phyloP scores from a whole-genome alignment of 352 stramenopile genomes.

The Phytophthora syringae region DNA sequence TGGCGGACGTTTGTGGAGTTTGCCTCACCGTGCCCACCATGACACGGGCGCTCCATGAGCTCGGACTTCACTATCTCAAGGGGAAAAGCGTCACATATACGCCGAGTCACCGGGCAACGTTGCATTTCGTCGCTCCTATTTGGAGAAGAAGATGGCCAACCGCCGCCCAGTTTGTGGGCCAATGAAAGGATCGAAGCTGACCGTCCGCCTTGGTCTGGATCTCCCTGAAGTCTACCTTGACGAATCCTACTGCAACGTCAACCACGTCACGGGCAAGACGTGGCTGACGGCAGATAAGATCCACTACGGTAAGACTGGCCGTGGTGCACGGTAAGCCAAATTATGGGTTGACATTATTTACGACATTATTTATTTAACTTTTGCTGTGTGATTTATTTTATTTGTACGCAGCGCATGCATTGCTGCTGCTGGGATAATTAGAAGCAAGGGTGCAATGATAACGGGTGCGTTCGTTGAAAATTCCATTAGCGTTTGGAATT shows the following conservation, averaged over 20 bases:
- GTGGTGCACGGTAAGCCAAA: background rate
- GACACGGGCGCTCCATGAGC: background rate
- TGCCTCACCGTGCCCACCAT: background rate
- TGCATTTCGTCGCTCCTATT: background rate
- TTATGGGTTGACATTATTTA: background rate
- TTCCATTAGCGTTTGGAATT: conserved; percentile 7
- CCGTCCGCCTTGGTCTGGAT: background rate
- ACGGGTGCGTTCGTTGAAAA: conserved; percentile 1
- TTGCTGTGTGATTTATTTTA: background rate
- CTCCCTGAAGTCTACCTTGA: conserved; percentile 25
- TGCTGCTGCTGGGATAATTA: conserved; percentile 6
- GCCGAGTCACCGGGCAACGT: background rate
- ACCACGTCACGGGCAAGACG: conserved; percentile 24
- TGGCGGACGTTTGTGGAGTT: background rate
- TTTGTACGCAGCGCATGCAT: conserved; percentile 3
- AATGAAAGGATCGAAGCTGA: background rate
- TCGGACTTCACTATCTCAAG: background rate
- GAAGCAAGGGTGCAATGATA: background rate
- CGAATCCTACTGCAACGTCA: conserved; percentile 35
- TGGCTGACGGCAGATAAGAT: conserved; percentile 28
- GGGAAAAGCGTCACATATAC: background rate
- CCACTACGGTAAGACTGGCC: background rate
- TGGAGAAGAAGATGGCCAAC: background rate
- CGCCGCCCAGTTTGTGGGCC: background rate
- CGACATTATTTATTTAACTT: too few species aligned